Conservation (phyloP, 2,329 filamentous ascomycete genomes). For the Myotisia sp. region DNA sequence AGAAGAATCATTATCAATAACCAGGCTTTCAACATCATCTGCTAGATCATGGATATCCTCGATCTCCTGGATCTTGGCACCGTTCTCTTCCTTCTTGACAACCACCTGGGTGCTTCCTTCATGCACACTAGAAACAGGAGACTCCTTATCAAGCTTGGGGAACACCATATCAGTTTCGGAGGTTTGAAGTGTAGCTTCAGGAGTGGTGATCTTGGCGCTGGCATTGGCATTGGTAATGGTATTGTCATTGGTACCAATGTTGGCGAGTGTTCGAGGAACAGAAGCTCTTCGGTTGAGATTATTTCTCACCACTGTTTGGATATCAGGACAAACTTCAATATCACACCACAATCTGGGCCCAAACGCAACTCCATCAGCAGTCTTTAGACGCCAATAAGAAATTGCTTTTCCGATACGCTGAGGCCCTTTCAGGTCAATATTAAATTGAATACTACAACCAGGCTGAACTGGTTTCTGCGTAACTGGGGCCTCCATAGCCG, state of each 20-base stretch:
- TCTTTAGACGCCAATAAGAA: constrained; percentile 92
- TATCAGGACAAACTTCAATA: constrained; percentile 45
- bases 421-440: constrained; percentile 70
- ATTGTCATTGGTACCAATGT: background rate
- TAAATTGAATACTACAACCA: constrained; percentile 66
- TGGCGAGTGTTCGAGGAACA: background rate
- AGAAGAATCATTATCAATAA: constrained; percentile 33
- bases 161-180: constrained; percentile 61
- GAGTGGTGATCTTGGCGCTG: background rate
- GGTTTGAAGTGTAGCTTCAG: constrained; percentile 23
- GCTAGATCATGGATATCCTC: constrained; percentile 27
- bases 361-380: constrained; percentile 64
- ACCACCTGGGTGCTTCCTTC: constrained; percentile 30
- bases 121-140: constrained; percentile 66
- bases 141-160: constrained; percentile 90
- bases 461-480: constrained; percentile 54
- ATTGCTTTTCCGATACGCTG: constrained; percentile 62
- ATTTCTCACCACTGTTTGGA: background rate
- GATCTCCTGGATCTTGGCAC: constrained; percentile 29
- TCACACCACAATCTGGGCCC: constrained; percentile 95
- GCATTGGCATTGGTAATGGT: background rate
- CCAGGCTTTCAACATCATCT: constrained; percentile 46
- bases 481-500: constrained; percentile 69
- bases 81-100: constrained; percentile 30
- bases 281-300: constrained; percentile 13